These are phyloP conservation scores for Amylostereum areolatum DNA, from an alignment of 1,284 basidiomycete genomes.

Conservation along the genomic window DNA sequence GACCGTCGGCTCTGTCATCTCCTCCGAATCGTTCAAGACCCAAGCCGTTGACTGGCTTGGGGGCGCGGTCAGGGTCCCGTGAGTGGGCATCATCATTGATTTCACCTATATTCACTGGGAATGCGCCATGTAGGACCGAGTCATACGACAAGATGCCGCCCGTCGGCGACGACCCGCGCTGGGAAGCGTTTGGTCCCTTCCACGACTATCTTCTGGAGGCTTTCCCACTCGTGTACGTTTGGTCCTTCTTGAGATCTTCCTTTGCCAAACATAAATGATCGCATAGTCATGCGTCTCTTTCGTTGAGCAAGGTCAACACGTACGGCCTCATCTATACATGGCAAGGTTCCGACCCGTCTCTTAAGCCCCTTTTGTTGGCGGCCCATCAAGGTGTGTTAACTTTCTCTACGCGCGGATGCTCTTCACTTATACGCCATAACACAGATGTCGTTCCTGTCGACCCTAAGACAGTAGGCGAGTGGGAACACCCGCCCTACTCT, in stretches of 20 bases:
- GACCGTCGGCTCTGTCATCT: constrained; percentile 31
- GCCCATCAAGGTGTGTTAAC: constrained; percentile 52
- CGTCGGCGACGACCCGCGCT: constrained; percentile 37
- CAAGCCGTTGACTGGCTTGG: constrained; percentile 48
- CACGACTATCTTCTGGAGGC: constrained; percentile 35
- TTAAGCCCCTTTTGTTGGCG: constrained; percentile 63
- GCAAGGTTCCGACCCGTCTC: constrained; percentile 44
- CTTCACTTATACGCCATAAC: neutral
- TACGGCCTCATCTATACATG: constrained; percentile 64
- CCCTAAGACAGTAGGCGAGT: constrained; percentile 41
- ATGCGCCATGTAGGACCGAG: constrained; percentile 23
- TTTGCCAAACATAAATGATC: neutral
- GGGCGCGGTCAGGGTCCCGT: constrained; percentile 40
- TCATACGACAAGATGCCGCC: constrained; percentile 35
- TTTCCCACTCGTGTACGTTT: constrained; percentile 35
- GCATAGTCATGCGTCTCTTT: constrained; percentile 43
- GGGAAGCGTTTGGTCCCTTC: constrained; percentile 35
- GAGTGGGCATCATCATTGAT: constrained; percentile 9
- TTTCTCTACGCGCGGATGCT: neutral
- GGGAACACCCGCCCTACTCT: constrained; percentile 37
- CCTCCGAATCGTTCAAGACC: constrained; percentile 37
- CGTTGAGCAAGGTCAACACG: constrained; percentile 54
- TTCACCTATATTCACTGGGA: neutral
- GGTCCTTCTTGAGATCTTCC: constrained; percentile 2
- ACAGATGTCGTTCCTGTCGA: constrained; percentile 55